Evolutionary conservation across 805 yeast species (phyloP), one percentile per base, ranked within the genome.

Genomic region (Kuraishia hungarica): DNA sequence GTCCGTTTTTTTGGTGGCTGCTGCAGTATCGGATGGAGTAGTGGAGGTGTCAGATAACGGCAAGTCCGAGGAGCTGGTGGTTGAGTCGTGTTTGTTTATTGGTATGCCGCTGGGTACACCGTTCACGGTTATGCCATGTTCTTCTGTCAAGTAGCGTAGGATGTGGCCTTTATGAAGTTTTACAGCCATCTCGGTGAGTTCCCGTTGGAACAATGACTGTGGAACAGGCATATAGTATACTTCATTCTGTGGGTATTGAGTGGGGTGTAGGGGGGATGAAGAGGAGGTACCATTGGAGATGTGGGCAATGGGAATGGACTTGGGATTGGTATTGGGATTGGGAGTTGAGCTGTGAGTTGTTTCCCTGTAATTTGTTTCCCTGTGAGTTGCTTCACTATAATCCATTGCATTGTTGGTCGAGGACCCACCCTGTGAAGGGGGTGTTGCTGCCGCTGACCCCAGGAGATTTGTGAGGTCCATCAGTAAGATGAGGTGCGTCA

Each of bases 121-220:
- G 46, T 39, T 46, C 51, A 50, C 11, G 28, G n/a, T 10, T 13
- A 21, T 15, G 17, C 23, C 26, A 6, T 23, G 50, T 23, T 47
- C 50, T 13, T 47, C 50, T 47, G 23, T 15, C 5, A 47, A 15
- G 15, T 21, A 23, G 48, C 26, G 50, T 13, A 53, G 55, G 29
- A 62, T 56, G 57, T 57, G 67, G 53, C 54, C 62, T 51, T 48
- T 67, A 61, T 80, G 83, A n/a, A 79, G 58, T 10, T 73, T 67
- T 2, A 78, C 60, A 50, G 79, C 60, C 22, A 78, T 64, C 53
- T 77, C 80, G 3, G 71, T 61, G 49, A 80, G 61, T 57, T 74
- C 78, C 48, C 66, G 66, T 58, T 80, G 84, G 6, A 77, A 65
- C 1, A 68, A 56, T 0, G 83, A 72, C 48, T 75, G 69, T 1